phyloP scores from a whole-genome alignment of 345 rosid genomes.

The Laguncularia racemosa region DNA sequence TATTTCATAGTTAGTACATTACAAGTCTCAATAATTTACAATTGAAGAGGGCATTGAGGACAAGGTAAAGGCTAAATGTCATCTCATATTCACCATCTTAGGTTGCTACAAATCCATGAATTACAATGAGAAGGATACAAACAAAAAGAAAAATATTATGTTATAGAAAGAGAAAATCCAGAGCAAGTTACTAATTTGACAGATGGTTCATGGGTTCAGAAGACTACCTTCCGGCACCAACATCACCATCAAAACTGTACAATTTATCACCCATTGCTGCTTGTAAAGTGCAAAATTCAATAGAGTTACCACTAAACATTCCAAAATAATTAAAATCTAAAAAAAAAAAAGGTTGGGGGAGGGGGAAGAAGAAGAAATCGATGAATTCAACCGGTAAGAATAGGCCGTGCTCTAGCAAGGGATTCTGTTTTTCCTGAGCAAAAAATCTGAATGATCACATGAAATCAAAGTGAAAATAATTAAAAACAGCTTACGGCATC shows the following conservation, averaged over 20 bases:
- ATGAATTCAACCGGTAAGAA: conserved; percentile 57
- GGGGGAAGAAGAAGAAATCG: too few species aligned
- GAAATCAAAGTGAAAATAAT: conserved; percentile 4
- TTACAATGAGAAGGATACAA: too few species aligned
- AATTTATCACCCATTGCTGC: conserved; percentile 77
- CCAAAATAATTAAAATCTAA: conserved; percentile 1
- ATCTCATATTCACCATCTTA: not conserved
- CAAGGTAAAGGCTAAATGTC: not conserved
- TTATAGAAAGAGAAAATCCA: not conserved
- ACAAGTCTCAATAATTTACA: conserved; percentile 1
- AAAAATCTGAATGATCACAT: conserved; percentile 32
- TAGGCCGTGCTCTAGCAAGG: conserved; percentile 57
- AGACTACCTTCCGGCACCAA: conserved; percentile 76
- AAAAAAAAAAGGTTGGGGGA: too few species aligned
- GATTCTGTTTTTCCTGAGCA: conserved; percentile 81
- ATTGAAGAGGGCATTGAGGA: not conserved
- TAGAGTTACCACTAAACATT: not conserved
- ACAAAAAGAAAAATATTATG: too few species aligned
- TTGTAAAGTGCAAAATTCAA: conserved; percentile 9
- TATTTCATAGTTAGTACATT: conserved; percentile 5
- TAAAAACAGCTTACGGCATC: not conserved
- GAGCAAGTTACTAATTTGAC: not conserved
- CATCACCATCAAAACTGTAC: conserved; percentile 65
- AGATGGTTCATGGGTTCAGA: too few species aligned
- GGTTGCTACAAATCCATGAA: too few species aligned